Evolutionary conservation across 2,329 filamentous ascomycete genomes (phyloP), one percentile per base, ranked within the genome.

Genomic region (Ambrosiella beaveri): DNA sequence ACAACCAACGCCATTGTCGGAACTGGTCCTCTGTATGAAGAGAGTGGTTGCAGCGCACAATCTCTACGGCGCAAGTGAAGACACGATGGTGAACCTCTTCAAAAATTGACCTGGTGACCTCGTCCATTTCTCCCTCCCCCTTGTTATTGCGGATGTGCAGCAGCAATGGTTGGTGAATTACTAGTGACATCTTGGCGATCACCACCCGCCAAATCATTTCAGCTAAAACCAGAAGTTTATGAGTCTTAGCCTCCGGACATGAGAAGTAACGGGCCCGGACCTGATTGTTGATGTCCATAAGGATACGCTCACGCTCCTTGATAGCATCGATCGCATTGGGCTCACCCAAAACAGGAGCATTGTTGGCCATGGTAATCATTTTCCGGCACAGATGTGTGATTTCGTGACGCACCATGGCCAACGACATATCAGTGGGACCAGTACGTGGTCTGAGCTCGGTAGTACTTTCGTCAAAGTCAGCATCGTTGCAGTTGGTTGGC

Each of bases 101-200:
- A 8, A 41, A 56, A 2, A 51, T 41, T 5, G 56, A 57, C 7
- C 85, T 71, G 7, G n/a, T 13, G n/a, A 47, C 44, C 7, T 36
- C 35, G 15, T 40, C 37, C 35, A 73, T 74, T 8, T 75, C 74
- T 35, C 80, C 77, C 39, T 76, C 75, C 51, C 38, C 15, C 12
- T 53, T 39, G 27, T 53, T 53, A 6, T 36, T 36, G 13, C 37
- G 35, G 2, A 53, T 36, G 37, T 53, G 51, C 56, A 81, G 78
- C 38, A 85, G 80, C 64, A 84, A 76, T 0, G 86, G 85, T 63
- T 91, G 82, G 64, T 91, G 86, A 1, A 88, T 77, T 61, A 89
- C 77, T 40, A 93, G 74, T 71, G 83, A 87, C 73, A 89, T 81
- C 69, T 89, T 91, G 56, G 82, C 82, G 70, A 89, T 79, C 62